Evolutionary conservation across 2,329 filamentous ascomycete species (phyloP), one percentile per base, ranked within the genome.

Genomic region (Fusarium algeriense): DNA sequence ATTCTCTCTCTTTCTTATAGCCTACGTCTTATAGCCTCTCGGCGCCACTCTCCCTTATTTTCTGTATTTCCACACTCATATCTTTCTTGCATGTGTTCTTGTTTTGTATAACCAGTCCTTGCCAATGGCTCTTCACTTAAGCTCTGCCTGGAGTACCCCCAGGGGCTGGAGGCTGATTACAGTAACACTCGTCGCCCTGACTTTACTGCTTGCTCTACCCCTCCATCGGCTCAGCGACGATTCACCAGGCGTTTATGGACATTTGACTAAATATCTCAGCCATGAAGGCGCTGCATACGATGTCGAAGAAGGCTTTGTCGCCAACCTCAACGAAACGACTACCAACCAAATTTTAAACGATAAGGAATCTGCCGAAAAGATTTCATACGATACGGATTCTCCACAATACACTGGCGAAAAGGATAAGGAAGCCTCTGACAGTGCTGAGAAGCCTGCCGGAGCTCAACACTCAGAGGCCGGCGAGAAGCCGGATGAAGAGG

Each of bases 281-380:
- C 64, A 78, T 54, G 74, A 73, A 19, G 73, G 71, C 38, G 76
- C 81, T 57, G 80, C 81, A 70, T 81, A 83, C 73, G 83, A 82
- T 11, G 59, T 73, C 45, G 70, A 65, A 45, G 62, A 57, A 50
- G 60, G 60, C 32, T 68, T 73, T 26, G 46, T 70, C 38, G 68
- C 63, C 40, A 76, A 82, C 34, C 81, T 82, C 68, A 78, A 78
- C 52, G 73, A 78, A 38, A 81, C 79, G 45, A 81, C 55, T 11
- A 74, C 71, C 55, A 45, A 56, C 37, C 60, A 64, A 41, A 50
- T 66, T 54, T 20, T 68, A 20, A 50, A 43, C 34, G 70, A 73
- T 20, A 53, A 67, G 28, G 56, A 59, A 30, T 37, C 56, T 43
- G n/a, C n/a, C 48, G 55, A 60, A 41, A 48, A 54, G 62, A 61